Base-by-base conservation (phyloP, 1,284 basidiomycete species). In the Mycena citricolor region DNA sequence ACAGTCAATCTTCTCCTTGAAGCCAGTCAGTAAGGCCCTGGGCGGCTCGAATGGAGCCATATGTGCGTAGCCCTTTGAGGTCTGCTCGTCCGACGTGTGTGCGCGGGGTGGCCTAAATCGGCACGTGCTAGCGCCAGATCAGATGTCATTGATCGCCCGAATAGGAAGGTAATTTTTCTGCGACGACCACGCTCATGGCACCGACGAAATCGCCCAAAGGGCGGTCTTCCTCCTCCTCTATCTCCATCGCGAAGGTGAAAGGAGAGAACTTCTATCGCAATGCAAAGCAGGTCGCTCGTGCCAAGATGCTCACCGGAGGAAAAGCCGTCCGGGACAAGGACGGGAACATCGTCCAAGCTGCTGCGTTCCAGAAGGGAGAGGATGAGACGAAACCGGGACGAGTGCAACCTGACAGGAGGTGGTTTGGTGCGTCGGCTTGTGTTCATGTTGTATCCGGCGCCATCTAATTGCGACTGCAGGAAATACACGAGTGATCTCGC, bases 401-500 rank as follows among this genome's bases (percentile, higher is more conserved):
- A 46, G 90, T 97, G 23, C 89, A 94, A 68, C 89, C 94, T 51
- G 94, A 97, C 74, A 74, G 91, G 48, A 69, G 93, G 57, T 97
- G 94, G 94, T 97, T 97, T 59, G 94, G 92, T 94, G 60, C 58
- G 86, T 76, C n/a, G n/a, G 30, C 28, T 32, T 38, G 30, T 24
- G 28, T 33, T 47, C 30, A 38, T 22, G 22, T 31, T 33, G 45
- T 35, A 16, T 25, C 51, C 21, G 30, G 38, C 5, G n/a, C n/a
- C 38, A 14, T 20, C 16, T 24, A 23, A 35, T 41, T 38, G 44
- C 16, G 13, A 44, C 28, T 34, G 24, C 53, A 94, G 90, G 94
- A 35, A 99, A 99, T 70, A 99, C 97, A 10, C 78, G 97, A 61
- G 95, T 98, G 40, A 98, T 99, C 63, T 93, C 90, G n/a, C 94